Evolutionary conservation across 1,284 basidiomycete species (phyloP).

Genomic region (Taiwanofungus camphoratus): DNA sequence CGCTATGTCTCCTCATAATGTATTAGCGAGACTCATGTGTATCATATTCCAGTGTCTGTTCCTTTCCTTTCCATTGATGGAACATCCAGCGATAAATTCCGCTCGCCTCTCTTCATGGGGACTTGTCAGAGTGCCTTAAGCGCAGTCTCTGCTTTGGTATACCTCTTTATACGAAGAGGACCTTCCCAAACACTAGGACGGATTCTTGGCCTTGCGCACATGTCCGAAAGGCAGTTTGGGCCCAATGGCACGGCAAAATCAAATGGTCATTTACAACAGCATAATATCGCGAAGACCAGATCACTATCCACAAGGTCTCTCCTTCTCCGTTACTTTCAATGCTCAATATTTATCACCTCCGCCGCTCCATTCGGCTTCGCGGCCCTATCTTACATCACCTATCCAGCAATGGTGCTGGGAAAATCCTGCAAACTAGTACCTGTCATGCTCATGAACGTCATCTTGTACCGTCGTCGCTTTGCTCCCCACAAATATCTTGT

Average conservation of each 20-base stretch:
- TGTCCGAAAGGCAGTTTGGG: conserved; percentile 6
- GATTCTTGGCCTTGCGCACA: conserved; percentile 48
- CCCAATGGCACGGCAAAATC: conserved; percentile 19
- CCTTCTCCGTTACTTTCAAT: conserved; percentile 73
- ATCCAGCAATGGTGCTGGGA: conserved; percentile 97
- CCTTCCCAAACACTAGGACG: conserved; percentile 44
- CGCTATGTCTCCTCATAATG: conserved; percentile 23
- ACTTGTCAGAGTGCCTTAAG: conserved; percentile 84
- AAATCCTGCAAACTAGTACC: conserved; percentile 99
- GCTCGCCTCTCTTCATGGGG: conserved; percentile 83
- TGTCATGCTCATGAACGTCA: conserved; percentile 92
- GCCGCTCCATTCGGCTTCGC: conserved; percentile 96
- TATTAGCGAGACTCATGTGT: conserved; percentile 5
- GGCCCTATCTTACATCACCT: conserved; percentile 91
- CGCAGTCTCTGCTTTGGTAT: conserved; percentile 72
- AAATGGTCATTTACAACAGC: conserved; percentile 26
- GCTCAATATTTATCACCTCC: conserved; percentile 83
- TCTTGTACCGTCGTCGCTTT: conserved; percentile 86
- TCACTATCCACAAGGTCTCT: conserved; percentile 46
- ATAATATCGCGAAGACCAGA: conserved; percentile 34
- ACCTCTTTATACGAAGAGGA: conserved; percentile 68
- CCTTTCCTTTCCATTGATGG: conserved; percentile 73
- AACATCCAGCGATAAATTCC: conserved; percentile 69
- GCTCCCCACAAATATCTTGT: conserved; percentile 93
- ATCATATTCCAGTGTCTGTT: conserved; percentile 60